phyloP scores from a whole-genome alignment of 164 flowering plant species.

The Tetrastigma voinierianum region DNA sequence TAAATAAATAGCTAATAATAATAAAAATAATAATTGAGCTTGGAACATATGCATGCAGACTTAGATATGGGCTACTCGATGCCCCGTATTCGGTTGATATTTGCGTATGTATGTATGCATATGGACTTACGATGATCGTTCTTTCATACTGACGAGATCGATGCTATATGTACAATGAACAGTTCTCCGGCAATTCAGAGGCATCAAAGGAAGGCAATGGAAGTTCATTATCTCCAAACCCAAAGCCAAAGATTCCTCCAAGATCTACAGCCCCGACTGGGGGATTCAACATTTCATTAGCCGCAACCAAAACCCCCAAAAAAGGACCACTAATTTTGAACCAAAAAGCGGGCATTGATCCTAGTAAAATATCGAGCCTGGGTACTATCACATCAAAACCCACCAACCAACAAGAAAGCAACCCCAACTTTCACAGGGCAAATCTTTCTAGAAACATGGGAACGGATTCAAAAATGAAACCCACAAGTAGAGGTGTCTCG shows the following conservation, averaged over 20 bases:
- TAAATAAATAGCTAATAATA: too few species aligned
- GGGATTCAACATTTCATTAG: constrained; percentile 14
- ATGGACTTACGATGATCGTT: too few species aligned
- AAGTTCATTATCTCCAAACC: constrained; percentile 22
- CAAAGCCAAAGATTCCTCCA: constrained; percentile 21
- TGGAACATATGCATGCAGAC: too few species aligned
- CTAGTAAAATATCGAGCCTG: neutral
- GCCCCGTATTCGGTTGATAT: too few species aligned
- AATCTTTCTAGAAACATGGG: constrained; percentile 12
- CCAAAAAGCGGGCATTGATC: constrained; percentile 4
- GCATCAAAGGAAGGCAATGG: constrained; percentile 12
- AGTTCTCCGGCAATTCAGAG: constrained; percentile 36
- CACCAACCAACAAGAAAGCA: constrained; percentile 14
- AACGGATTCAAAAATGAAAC: constrained; percentile 19
- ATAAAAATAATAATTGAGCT: too few species aligned
- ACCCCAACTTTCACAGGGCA: constrained; percentile 10
- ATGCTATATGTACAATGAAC: neutral
- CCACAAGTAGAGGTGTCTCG: constrained; percentile 39
- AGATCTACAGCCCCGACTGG: constrained; percentile 33
- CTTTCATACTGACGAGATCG: too few species aligned
- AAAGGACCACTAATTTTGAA: neutral
- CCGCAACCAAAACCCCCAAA: constrained; percentile 20
- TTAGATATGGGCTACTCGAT: too few species aligned
- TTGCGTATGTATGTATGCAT: too few species aligned
- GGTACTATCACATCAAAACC: neutral